A percentile compares a stretch with the other conserved stretches of the same genome.
Conservation (phyloP, 2,329 filamentous ascomycete species). For the Neonectria punicea region DNA sequence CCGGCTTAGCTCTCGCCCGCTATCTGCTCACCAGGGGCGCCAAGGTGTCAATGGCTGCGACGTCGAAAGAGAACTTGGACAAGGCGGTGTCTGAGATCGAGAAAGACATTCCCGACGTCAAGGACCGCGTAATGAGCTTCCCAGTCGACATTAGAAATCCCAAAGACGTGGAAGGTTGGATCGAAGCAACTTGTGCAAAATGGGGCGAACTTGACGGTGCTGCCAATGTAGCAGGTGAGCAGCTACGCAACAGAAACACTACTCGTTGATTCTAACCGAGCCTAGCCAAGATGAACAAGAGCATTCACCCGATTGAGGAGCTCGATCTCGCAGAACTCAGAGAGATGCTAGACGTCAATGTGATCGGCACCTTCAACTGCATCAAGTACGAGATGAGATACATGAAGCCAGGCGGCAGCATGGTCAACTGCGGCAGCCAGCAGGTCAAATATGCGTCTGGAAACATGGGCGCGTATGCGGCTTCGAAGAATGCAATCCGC, state of each 20-base stretch:
- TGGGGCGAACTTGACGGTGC: constrained; percentile 50
- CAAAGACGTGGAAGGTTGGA: constrained; percentile 49
- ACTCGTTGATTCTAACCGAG: not conserved
- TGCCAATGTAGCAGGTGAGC: constrained; percentile 51
- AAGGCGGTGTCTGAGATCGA: constrained; percentile 38
- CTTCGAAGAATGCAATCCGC: constrained; percentile 46
- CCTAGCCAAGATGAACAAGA: constrained; percentile 41
- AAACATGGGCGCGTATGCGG: constrained; percentile 47
- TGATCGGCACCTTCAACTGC: constrained; percentile 41
- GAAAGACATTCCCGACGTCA: constrained; percentile 35
- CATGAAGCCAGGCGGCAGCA: constrained; percentile 56
- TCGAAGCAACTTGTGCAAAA: constrained; percentile 44
- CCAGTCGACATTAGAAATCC: constrained; percentile 47
- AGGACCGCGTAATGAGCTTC: constrained; percentile 37
- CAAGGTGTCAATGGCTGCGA: constrained; percentile 45
- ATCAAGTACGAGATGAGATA: constrained; percentile 44
- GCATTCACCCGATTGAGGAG: constrained; percentile 39
- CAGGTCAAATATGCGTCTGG: constrained; percentile 53
- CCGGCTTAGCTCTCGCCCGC: constrained; percentile 63
- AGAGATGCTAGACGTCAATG: constrained; percentile 39
- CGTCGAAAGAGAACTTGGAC: constrained; percentile 42
- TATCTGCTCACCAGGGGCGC: constrained; percentile 57
- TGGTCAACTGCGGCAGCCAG: constrained; percentile 60
- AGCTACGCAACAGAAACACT: not conserved
- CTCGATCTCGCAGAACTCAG: constrained; percentile 38